Percentiles rank a stretch among this genome's conserved stretches.
Evolutionary conservation across 768 basidiomycete genomes (phyloP).

Genomic region (Lactarius trivialis): DNA sequence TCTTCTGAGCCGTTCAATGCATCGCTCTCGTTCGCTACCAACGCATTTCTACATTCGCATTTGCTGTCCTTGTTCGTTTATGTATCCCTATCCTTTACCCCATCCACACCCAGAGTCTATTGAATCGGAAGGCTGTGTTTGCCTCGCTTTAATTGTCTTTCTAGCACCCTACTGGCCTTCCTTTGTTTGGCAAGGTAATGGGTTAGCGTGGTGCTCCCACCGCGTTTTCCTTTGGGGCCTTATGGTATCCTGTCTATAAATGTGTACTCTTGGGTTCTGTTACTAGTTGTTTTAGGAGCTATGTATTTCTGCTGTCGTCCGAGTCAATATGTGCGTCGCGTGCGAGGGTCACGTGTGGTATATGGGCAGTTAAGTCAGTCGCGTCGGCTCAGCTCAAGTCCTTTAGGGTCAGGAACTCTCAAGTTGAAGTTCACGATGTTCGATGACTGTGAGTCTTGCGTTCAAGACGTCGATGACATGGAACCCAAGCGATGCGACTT

Average conservation of each 20-base stretch:
- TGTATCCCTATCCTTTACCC: constrained; percentile 15
- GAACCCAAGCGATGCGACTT: background rate
- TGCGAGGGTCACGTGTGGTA: background rate
- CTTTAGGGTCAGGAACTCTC: background rate
- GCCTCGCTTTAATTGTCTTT: background rate
- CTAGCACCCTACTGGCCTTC: background rate
- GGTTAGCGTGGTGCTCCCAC: background rate
- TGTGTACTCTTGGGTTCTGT: constrained; percentile 11
- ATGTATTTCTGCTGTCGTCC: constrained; percentile 11
- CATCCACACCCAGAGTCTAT: background rate
- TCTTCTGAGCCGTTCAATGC: constrained; percentile 3
- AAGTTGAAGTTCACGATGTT: constrained; percentile 28
- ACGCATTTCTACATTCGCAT: background rate
- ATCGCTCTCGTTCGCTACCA: background rate
- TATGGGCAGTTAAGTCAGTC: background rate
- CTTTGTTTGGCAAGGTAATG: background rate
- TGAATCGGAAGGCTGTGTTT: constrained; percentile 2
- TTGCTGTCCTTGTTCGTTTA: constrained; percentile 1
- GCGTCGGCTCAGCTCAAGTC: background rate
- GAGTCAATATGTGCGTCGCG: too few relatives aligned
- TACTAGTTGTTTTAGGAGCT: constrained; percentile 9
- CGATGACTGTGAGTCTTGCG: constrained; percentile 35
- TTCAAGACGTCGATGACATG: constrained; percentile 2
- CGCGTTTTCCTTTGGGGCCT: background rate
- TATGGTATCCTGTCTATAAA: constrained; percentile 1